A percentile compares a stretch with the other conserved stretches of the same genome.
Conservation (phyloP, 805 yeast genomes). For the Myxozyma kluyveri region DNA sequence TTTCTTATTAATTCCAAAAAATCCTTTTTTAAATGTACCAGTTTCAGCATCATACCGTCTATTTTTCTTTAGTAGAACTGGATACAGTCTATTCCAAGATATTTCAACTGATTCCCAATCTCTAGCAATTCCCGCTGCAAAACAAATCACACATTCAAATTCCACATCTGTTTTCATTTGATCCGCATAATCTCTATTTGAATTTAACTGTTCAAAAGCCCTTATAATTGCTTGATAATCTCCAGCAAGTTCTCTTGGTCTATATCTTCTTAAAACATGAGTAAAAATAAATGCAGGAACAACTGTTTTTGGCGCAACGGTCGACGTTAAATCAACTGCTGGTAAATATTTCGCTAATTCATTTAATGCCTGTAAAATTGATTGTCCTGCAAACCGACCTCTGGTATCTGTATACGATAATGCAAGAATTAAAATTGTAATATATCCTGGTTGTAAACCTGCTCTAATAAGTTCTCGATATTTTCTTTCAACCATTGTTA, state of each 20-base stretch:
- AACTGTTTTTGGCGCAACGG: conserved; percentile 10
- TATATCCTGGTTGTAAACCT: conserved; percentile 18
- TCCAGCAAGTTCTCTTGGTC: neutral
- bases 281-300: conserved; percentile 21
- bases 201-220: conserved; percentile 1
- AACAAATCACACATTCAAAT: conserved; percentile 10
- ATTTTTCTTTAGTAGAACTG: neutral
- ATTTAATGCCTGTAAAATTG: conserved; percentile 3
- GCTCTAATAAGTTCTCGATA: conserved; percentile 16
- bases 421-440: conserved; percentile 42
- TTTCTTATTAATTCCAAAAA: neutral
- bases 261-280: conserved; percentile 4
- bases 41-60: conserved; percentile 4
- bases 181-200: neutral
- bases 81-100: conserved; percentile 12
- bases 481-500: conserved; percentile 7
- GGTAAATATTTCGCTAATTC: conserved; percentile 5
- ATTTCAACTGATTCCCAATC: conserved; percentile 6
- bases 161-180: conserved; percentile 4
- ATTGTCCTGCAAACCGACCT: conserved; percentile 2
- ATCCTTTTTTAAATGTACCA: neutral
- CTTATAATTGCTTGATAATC: conserved; percentile 4
- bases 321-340: conserved; percentile 12
- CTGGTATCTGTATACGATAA: conserved; percentile 3
- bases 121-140: conserved; percentile 6